phyloP scores from a whole-genome alignment of 768 basidiomycete species.

The Phlegmacium glaucopus region DNA sequence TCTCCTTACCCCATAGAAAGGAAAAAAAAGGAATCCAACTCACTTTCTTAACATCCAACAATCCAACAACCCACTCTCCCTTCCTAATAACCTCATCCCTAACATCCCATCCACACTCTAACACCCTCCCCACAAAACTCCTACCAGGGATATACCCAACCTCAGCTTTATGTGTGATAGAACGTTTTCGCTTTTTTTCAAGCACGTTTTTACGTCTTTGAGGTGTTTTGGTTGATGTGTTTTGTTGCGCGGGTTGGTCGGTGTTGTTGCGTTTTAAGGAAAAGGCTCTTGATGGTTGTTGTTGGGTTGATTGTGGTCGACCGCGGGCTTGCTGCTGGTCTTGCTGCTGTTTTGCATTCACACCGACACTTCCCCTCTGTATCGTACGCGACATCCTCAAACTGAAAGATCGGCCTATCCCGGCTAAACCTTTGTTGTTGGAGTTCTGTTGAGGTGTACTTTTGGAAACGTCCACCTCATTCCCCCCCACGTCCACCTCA shows the following conservation, averaged over 20 bases:
- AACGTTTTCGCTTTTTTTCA: slow-evolving; percentile 10
- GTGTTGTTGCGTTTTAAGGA: slow-evolving; percentile 18
- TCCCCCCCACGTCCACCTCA: not conserved
- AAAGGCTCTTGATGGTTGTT: slow-evolving; percentile 15
- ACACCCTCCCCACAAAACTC: slow-evolving; percentile 79
- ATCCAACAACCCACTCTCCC: slow-evolving; percentile 86
- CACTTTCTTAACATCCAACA: slow-evolving; percentile 80
- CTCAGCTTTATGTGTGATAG: slow-evolving; percentile 22
- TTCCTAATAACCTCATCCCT: slow-evolving; percentile 59
- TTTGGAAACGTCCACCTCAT: slow-evolving; percentile 8
- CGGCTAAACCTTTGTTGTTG: slow-evolving; percentile 10
- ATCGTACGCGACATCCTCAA: slow-evolving; percentile 11
- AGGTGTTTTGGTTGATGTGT: not conserved
- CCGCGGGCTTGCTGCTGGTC: too few species aligned
- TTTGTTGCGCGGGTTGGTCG: not conserved
- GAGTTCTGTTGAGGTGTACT: slow-evolving; percentile 1
- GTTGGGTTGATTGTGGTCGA: not conserved
- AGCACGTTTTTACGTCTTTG: slow-evolving; percentile 8
- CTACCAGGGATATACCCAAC: slow-evolving; percentile 84
- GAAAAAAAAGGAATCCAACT: slow-evolving; percentile 19
- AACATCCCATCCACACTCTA: slow-evolving; percentile 84
- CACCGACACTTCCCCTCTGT: slow-evolving; percentile 6
- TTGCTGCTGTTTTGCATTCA: not conserved
- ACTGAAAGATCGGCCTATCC: slow-evolving; percentile 19
- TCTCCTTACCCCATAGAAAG: slow-evolving; percentile 6